These are phyloP conservation scores for Colletotrichum higginsianum DNA, from an alignment of 2,329 filamentous ascomycete species.

Conservation along the genomic window DNA sequence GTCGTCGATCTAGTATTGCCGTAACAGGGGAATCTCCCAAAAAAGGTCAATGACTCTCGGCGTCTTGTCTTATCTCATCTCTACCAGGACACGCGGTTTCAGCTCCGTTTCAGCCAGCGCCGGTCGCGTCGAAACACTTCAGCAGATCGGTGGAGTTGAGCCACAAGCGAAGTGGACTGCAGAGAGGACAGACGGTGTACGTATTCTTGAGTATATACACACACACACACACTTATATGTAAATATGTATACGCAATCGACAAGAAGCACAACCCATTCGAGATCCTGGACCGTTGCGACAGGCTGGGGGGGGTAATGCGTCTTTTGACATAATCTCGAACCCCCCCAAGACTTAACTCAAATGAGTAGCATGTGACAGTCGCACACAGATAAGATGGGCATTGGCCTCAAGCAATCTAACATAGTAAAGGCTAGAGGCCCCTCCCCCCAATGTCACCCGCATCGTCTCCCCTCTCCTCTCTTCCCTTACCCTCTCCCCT, in stretches of 20 bases:
- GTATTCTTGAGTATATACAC: conserved; percentile 1
- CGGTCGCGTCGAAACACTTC: conserved; percentile 20
- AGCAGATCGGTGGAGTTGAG: conserved; percentile 25
- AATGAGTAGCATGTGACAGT: conserved; percentile 34
- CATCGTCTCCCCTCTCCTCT: conserved; percentile 15
- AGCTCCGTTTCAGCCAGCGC: conserved; percentile 37
- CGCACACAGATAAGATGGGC: not conserved
- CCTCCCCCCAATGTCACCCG: not conserved
- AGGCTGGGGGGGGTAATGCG: conserved; percentile 3
- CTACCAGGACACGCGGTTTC: conserved; percentile 33
- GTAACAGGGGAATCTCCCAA: not conserved
- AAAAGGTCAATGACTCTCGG: conserved; percentile 2
- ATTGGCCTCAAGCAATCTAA: conserved; percentile 5
- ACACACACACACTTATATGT: no score
- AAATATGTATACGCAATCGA: no score
- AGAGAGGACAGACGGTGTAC: not conserved
- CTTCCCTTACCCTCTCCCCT: not conserved
- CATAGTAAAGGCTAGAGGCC: no score
- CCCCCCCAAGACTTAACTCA: not conserved
- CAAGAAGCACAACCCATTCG: not conserved
- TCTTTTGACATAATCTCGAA: conserved; percentile 16
- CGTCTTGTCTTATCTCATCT: not conserved
- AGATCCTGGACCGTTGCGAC: not conserved
- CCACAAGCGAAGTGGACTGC: not conserved
- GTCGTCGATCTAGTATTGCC: not conserved